Evolutionary conservation across 2,329 filamentous ascomycete genomes (phyloP), one percentile per base, ranked within the genome.

Genomic region (Pseudogymnoascus destructans): DNA sequence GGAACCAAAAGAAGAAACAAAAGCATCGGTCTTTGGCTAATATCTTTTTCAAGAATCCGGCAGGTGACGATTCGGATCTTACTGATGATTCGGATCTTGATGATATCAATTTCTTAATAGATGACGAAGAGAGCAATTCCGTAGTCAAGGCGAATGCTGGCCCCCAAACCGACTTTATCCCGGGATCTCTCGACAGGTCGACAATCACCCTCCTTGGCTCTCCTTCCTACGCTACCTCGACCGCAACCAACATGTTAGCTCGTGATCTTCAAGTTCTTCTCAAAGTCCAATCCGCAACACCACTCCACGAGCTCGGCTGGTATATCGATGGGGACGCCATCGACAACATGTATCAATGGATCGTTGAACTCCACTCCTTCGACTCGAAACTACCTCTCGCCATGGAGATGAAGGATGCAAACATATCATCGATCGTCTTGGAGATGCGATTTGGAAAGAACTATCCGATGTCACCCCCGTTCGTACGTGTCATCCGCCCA

Each of bases 351-450:
- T 95, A 93, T 66, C 89, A 95, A 66, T 95, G 90, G 90, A 89
- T 95, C 60, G 83, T 95, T 5, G 87, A 95, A 69, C 74, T 96
- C 1, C 91, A 95, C 69, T 88, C 85, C 42, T 95, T 95, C 66
- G 85, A 89, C 21, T 63, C 73, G 0, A 69, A 73, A 1, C 75
- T 93, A 0, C 87, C 86, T 0, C 74, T 96, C 0, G 84, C 86
- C 0, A 68, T 78, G 57, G 90, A 95, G 66, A 89, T 95, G 81
- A 81, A 84, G 68, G 65, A 68, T 2, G 75, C 73, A 0, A 76
- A 75, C 0, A 64, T 86, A 59, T 79, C 75, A 19, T 90, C 87
- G 66, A 74, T 95, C 36, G 82, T 95, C 0, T 71, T 95, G 9
- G 91, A 95, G 70, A 73, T 95, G 40, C 86, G 89, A 2, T 95